Conservation (phyloP, 148 eudicot species). For the Arctostaphylos glauca region DNA sequence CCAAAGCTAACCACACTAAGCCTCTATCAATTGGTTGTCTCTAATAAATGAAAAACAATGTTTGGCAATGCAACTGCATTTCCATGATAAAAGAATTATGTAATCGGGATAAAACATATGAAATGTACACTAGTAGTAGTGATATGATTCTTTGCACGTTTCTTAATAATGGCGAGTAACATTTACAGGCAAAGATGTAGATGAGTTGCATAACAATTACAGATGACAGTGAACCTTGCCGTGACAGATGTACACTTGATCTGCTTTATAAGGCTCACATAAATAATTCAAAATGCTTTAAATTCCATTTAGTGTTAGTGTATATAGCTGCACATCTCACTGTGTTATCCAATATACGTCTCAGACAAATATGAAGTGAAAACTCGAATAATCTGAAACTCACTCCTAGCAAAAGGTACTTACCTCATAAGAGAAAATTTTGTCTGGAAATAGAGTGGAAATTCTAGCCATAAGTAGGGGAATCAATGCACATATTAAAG, state of each 20-base stretch:
- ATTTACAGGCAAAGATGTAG: background rate
- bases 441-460: constrained; percentile 77
- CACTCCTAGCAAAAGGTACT: background rate
- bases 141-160: background rate
- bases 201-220: background rate
- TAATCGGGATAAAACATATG: background rate
- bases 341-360: background rate
- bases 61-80: background rate
- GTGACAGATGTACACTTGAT: background rate
- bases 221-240: background rate
- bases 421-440: constrained; percentile 78
- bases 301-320: background rate
- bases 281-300: background rate
- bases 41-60: background rate
- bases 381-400: background rate
- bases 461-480: constrained; percentile 83
- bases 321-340: background rate
- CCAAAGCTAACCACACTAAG: background rate
- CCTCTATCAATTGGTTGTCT: background rate
- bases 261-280: background rate
- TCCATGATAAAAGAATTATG: background rate
- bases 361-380: background rate
- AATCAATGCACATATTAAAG: constrained; percentile 80
- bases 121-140: background rate
- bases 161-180: background rate